Percentiles rank a stretch among this genome's conserved stretches.
These are phyloP conservation scores for Amorphotheca resinae DNA, from an alignment of 495 filamentous ascomycete species.

Conservation along the genomic window DNA sequence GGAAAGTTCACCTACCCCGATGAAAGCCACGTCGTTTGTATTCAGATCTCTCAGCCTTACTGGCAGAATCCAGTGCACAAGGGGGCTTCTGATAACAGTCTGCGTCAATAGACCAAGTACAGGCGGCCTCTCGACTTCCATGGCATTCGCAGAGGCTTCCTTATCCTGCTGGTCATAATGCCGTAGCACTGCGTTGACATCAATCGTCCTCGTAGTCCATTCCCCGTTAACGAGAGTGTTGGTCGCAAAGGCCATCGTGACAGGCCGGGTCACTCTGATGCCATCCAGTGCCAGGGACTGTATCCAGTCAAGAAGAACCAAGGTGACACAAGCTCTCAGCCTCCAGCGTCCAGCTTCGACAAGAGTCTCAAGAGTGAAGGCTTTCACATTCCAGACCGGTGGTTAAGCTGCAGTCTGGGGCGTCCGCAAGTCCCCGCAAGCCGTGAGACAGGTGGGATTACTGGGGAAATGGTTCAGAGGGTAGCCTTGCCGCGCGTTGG, in stretches of 20 bases:
- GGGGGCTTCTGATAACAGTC: conserved; percentile 63
- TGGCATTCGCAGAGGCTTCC: conserved; percentile 15
- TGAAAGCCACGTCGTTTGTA: conserved; percentile 82
- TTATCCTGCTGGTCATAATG: conserved; percentile 21
- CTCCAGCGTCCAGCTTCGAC: background rate
- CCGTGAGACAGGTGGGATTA: too few relatives aligned
- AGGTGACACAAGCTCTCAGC: conserved; percentile 2
- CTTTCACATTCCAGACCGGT: background rate
- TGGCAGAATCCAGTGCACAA: conserved; percentile 68
- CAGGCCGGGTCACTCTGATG: conserved; percentile 2
- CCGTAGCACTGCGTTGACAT: conserved; percentile 30
- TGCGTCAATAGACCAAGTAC: conserved; percentile 58
- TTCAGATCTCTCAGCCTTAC: conserved; percentile 55
- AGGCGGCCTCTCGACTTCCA: conserved; percentile 30
- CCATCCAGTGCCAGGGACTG: conserved; percentile 6
- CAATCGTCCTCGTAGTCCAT: conserved; percentile 41
- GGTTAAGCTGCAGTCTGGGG: background rate
- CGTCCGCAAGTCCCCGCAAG: too few relatives aligned
- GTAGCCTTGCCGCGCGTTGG: too few relatives aligned
- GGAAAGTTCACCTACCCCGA: conserved; percentile 46
- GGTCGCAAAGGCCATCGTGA: conserved; percentile 31
- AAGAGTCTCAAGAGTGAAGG: background rate
- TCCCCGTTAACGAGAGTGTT: conserved; percentile 43
- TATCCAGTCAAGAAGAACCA: background rate
- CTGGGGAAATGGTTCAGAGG: too few relatives aligned